Evolutionary conservation across 1,139 yeast species (phyloP).

Genomic region (Candida sanyaensis): DNA sequence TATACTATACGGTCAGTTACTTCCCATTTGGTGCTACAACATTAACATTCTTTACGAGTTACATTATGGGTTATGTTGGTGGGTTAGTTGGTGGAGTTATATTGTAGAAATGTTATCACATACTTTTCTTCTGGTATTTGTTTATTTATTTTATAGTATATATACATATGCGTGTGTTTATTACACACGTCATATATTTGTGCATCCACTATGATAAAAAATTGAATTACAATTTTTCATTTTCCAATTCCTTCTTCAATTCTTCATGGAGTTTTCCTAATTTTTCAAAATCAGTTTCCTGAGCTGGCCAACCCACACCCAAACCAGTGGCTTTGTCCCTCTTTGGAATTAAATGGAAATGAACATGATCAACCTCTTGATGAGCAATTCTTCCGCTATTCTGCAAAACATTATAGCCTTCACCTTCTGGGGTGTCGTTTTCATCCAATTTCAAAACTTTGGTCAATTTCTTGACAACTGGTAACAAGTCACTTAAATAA

Average conservation of each 20-base stretch:
- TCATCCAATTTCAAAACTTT: constrained; percentile 64
- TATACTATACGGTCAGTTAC: constrained; percentile 87
- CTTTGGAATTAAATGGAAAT: constrained; percentile 95
- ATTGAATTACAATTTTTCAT: constrained; percentile 24
- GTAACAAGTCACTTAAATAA: constrained; percentile 77
- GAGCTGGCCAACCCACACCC: constrained; percentile 91
- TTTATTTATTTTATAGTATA: constrained; percentile 3
- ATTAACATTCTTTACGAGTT: constrained; percentile 75
- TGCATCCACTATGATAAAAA: neutral
- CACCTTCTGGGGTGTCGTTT: constrained; percentile 54
- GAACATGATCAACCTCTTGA: constrained; percentile 93
- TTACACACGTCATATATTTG: neutral
- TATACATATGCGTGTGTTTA: constrained; percentile 1
- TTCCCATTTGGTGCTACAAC: constrained; percentile 96
- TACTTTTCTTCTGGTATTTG: neutral
- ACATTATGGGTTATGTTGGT: constrained; percentile 77
- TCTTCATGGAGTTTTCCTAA: constrained; percentile 67
- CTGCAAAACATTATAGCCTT: constrained; percentile 86
- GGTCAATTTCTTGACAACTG: constrained; percentile 84
- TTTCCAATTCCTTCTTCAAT: constrained; percentile 51
- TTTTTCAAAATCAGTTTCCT: constrained; percentile 68
- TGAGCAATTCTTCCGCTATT: constrained; percentile 94
- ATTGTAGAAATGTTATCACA: neutral
- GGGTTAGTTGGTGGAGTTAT: constrained; percentile 50
- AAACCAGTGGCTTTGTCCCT: constrained; percentile 69